Base-by-base conservation (phyloP, 345 rosid genomes). In the Acer yangbiense region DNA sequence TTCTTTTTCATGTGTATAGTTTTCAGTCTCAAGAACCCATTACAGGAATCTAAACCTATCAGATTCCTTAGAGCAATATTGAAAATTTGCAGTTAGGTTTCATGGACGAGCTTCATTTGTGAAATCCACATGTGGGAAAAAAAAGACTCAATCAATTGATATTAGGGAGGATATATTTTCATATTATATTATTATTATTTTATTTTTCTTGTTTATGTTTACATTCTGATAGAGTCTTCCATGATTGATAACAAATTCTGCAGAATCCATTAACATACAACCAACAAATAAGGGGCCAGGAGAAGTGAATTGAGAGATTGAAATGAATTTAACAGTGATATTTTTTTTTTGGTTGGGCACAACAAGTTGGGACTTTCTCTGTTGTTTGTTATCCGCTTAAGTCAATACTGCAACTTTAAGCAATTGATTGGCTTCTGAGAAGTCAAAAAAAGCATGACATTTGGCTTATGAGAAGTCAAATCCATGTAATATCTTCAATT, bases 1-100 rank as follows among this genome's bases (percentile, higher is more conserved):
- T 18, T 18, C 62, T n/a, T 58, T 57, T 60, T 65, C 18, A 21
- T 73, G 35, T 84, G 85, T 81, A 79, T 77, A 84, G 85, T 65
- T 76, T 41, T 58, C 21, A 25, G 60, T 50, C 61, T 67, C 27
- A n/a, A 71, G 75, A 39, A 65, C 68, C 65, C 68, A 7, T 69
- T 12, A 43, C 70, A n/a, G 78, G 77, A 46, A 64, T 64, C 39
- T 4, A 46, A 44, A 65, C 67, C 55, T 44, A 41, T 75, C 67
- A 4, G 77, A 65, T 66, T 69, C 76, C 17, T 14, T 64, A 3
- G 81, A 55, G 44, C 77, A 75, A 65, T 3, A 35, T 35, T 35
- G 39, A 35, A 35, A 35, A 77, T 63, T 46, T 46, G 16, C 69
- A 12, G 74, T 73, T 73, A 72, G 66, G 60, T 69, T 73, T 68